phyloP scores from a whole-genome alignment of 768 basidiomycete species.

The Agaricus sinodeliciosus region DNA sequence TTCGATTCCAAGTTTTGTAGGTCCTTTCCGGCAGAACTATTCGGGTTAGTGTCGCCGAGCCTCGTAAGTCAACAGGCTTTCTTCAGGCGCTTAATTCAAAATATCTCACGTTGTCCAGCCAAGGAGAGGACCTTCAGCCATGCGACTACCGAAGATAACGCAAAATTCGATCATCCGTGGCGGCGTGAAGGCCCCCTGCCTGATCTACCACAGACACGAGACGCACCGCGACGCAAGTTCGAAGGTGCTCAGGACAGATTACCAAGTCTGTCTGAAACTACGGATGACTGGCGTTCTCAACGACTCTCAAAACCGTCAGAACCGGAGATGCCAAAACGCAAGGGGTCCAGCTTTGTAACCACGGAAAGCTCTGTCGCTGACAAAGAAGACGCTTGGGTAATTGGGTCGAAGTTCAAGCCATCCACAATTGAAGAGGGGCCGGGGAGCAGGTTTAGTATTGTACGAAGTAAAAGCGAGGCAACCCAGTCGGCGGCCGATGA shows the following conservation, averaged over 20 bases:
- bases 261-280: constrained; percentile 52
- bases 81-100: not conserved
- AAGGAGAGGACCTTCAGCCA: constrained; percentile 55
- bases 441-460: constrained; percentile 37
- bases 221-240: constrained; percentile 58
- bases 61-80: constrained; percentile 57
- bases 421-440: constrained; percentile 33
- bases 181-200: constrained; percentile 84
- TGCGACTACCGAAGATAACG: constrained; percentile 51
- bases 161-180: constrained; percentile 84
- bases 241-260: constrained; percentile 44
- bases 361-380: constrained; percentile 54
- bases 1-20: constrained; percentile 26
- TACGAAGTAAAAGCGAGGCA: constrained; percentile 46
- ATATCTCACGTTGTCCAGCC: constrained; percentile 35
- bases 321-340: constrained; percentile 44
- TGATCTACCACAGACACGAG: constrained; percentile 53
- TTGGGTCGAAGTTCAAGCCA: constrained; percentile 69
- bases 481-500: constrained; percentile 48
- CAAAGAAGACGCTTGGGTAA: constrained; percentile 72
- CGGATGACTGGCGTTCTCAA: constrained; percentile 68
- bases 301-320: constrained; percentile 40
- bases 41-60: constrained; percentile 92
- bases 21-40: constrained; percentile 72
- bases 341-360: constrained; percentile 48